phyloP scores from a whole-genome alignment of 495 filamentous ascomycete genomes.

The Trichoderma erinaceum region DNA sequence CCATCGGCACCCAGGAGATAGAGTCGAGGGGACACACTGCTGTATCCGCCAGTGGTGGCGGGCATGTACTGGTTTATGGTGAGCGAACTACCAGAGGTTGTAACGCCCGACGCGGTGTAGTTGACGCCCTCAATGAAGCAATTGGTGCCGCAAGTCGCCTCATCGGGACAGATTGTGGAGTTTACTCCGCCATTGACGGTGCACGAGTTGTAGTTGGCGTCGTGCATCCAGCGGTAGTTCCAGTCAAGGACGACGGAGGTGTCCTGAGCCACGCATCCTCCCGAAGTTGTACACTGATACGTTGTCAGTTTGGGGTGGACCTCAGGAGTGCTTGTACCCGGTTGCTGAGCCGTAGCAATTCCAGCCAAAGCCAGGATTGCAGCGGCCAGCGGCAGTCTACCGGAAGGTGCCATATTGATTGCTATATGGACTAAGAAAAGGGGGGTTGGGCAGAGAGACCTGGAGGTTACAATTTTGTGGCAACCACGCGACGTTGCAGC shows the following conservation, averaged over 20 bases:
- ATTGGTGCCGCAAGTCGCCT: slow-evolving; percentile 43
- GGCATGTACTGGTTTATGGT: slow-evolving; percentile 40
- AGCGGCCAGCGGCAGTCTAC: neutral
- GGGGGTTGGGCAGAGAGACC: neutral
- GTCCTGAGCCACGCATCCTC: slow-evolving; percentile 40
- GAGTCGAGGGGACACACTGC: slow-evolving; percentile 42
- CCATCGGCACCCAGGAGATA: slow-evolving; percentile 48
- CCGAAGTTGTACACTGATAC: slow-evolving; percentile 41
- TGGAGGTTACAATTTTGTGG: neutral
- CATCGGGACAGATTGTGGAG: slow-evolving; percentile 42
- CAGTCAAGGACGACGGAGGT: slow-evolving; percentile 47
- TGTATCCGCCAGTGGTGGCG: slow-evolving; percentile 27
- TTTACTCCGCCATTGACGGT: slow-evolving; percentile 41
- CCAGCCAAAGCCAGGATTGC: neutral
- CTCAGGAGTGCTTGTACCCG: slow-evolving; percentile 35
- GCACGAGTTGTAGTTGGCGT: slow-evolving; percentile 30
- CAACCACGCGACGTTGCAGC: neutral
- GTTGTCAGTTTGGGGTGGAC: slow-evolving; percentile 45
- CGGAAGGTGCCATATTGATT: neutral
- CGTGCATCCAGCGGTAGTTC: slow-evolving; percentile 43
- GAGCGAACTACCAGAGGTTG: slow-evolving; percentile 34
- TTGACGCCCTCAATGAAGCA: slow-evolving; percentile 40
- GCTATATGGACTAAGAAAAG: neutral
- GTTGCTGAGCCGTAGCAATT: slow-evolving; percentile 19
- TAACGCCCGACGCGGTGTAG: slow-evolving; percentile 43